A percentile compares a stretch with the other conserved stretches of the same genome.
Evolutionary conservation across 768 basidiomycete species (phyloP).

Genomic region (Lyophyllum atratum): DNA sequence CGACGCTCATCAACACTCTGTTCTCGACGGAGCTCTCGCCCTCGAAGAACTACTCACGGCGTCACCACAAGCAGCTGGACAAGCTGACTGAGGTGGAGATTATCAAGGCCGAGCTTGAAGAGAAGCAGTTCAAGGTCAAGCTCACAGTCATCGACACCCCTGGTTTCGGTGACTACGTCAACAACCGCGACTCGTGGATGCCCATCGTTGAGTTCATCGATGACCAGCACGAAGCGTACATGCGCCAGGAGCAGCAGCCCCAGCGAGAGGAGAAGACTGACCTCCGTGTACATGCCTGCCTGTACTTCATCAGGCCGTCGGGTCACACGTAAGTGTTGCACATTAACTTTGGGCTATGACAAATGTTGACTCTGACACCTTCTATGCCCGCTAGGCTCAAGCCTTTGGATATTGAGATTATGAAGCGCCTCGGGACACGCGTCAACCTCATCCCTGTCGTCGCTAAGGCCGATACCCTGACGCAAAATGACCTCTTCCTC

Average conservation of each 20-base stretch:
- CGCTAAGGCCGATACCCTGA: constrained; percentile 97
- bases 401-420: constrained; percentile 98
- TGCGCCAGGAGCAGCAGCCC: constrained; percentile 99
- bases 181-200: constrained; percentile 98
- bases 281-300: constrained; percentile 92
- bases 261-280: constrained; percentile 92
- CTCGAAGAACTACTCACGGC: constrained; percentile 84
- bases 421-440: constrained; percentile 98
- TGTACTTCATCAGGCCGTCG: constrained; percentile 96
- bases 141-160: constrained; percentile 98
- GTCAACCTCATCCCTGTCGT: constrained; percentile 98
- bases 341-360: background rate
- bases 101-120: constrained; percentile 99
- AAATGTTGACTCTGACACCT: background rate
- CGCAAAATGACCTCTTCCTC: constrained; percentile 84
- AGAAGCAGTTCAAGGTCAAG: constrained; percentile 99
- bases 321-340: constrained; percentile 83
- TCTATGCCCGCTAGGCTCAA: constrained; percentile 61
- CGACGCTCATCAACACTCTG: constrained; percentile 97
- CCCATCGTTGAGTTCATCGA: constrained; percentile 99
- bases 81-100: constrained; percentile 99
- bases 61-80: constrained; percentile 96
- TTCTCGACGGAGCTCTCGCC: constrained; percentile 97
- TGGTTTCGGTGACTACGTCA: constrained; percentile 99
- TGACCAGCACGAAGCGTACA: constrained; percentile 93